Evolutionary conservation across 441 rosid genomes (phyloP), one percentile per base, ranked within the genome.

Genomic region (Pelargonium myrrhifolium): DNA sequence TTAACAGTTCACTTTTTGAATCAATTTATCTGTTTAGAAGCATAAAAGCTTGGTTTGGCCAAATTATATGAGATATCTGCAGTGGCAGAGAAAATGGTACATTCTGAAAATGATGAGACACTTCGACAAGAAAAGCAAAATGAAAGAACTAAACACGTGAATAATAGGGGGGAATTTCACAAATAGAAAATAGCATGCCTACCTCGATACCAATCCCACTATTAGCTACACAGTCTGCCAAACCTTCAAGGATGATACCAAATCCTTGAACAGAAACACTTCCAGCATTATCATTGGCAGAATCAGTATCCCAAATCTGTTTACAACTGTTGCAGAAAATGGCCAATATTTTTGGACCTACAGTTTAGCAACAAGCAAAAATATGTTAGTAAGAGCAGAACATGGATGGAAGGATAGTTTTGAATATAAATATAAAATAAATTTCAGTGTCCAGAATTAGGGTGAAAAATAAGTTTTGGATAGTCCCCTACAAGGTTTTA

Each of bases 151-250:
- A 31, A 31, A 31, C 37, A 0, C 0, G 6, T 31, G 7, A 31
- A 31, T 31, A 4, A 31, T 31, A 3, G 37, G 37, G 37, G 37
- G 37, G 7, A 0, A 31, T 31, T 31, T 31, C 37, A 31, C 37
- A 31, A 5, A 31, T 31, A 12, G 62, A 56, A 21, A 56, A 21
- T 20, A 43, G 20, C 49, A 66, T 11, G 62, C 71, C 39, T 71
- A 87, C 95, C 80, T 78, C 78, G 51, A 75, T 20, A 37, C 71
- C 58, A 73, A 71, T 78, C 73, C 87, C 86, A 26, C 76, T 64
- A 77, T 83, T 82, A 65, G 81, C 64, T 53, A 89, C 31, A 74
- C 97, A 94, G 67, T 80, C 86, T 59, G 91, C 96, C 86, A 94
- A 77, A 62, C 96, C 90, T 62, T 83, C 85, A 28, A 87, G 83